Conservation (phyloP, 1,284 basidiomycete species). For the Termitomyces sp. region DNA sequence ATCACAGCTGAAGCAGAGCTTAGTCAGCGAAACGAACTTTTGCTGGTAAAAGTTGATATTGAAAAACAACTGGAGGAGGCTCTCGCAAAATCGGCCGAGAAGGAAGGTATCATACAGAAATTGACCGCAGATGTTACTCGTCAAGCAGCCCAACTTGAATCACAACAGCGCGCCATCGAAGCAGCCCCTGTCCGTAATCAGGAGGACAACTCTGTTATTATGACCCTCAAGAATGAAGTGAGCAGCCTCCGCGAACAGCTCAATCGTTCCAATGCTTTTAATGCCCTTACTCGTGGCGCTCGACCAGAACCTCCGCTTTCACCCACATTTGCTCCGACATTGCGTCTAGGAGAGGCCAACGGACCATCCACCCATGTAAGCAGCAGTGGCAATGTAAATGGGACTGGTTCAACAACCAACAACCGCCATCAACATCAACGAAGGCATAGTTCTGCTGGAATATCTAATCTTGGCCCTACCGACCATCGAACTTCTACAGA, state of each 20-base stretch:
- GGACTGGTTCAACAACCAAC: constrained; percentile 25
- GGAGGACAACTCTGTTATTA: constrained; percentile 83
- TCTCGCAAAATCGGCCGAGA: constrained; percentile 70
- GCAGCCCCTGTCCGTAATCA: constrained; percentile 55
- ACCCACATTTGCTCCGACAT: constrained; percentile 73
- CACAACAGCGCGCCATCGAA: constrained; percentile 70
- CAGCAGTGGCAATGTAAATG: constrained; percentile 26
- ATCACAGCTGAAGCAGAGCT: constrained; percentile 72
- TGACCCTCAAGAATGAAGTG: constrained; percentile 89
- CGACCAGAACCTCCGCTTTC: constrained; percentile 72
- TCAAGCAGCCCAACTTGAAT: constrained; percentile 75
- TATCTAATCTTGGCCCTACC: constrained; percentile 58
- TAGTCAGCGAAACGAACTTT: constrained; percentile 72
- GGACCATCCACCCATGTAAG: constrained; percentile 20
- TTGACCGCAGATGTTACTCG: constrained; percentile 74
- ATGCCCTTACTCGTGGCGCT: constrained; percentile 69
- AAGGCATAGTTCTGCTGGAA: constrained; percentile 81
- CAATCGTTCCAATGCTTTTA: constrained; percentile 88
- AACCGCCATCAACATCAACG: constrained; percentile 76
- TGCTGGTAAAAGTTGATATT: constrained; percentile 75
- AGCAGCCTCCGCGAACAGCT: constrained; percentile 91
- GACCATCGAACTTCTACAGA: constrained; percentile 71
- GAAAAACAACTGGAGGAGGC: constrained; percentile 82
- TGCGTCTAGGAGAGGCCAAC: constrained; percentile 53
- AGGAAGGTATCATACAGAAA: constrained; percentile 80